phyloP scores from a whole-genome alignment of 2,329 filamentous ascomycete species.

The Cladosporium halotolerans region DNA sequence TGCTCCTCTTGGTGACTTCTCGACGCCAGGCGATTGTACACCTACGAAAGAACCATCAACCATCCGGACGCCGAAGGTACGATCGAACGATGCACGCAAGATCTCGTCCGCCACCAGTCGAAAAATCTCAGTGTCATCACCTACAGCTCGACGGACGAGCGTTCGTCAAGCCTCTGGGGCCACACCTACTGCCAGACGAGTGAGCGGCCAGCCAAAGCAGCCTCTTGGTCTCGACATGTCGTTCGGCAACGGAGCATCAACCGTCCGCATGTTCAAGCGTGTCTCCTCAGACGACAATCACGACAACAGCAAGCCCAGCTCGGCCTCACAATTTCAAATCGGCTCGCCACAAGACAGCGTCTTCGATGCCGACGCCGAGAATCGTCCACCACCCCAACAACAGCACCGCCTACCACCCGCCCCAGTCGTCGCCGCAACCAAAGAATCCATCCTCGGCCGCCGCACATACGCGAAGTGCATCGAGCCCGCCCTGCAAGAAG shows the following conservation, averaged over 20 bases:
- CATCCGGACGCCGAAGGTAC: conserved; percentile 33
- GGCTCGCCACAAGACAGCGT: conserved; percentile 22
- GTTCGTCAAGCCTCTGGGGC: conserved; percentile 30
- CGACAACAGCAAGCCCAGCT: conserved; percentile 10
- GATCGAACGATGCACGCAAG: conserved; percentile 28
- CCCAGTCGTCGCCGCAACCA: conserved; percentile 41
- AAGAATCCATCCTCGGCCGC: conserved; percentile 77
- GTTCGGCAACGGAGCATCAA: conserved; percentile 89
- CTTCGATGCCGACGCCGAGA: conserved; percentile 53
- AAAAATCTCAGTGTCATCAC: conserved; percentile 28
- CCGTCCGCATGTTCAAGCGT: conserved; percentile 82
- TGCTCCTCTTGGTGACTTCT: conserved; percentile 34
- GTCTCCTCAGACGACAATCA: conserved; percentile 51
- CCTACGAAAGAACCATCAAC: conserved; percentile 27
- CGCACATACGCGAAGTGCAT: conserved; percentile 75
- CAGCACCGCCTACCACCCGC: conserved; percentile 11
- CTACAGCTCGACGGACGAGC: conserved; percentile 27
- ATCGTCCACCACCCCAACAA: conserved; percentile 46
- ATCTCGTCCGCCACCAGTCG: conserved; percentile 35
- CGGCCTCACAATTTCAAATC: conserved; percentile 10
- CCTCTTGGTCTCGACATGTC: conserved; percentile 85
- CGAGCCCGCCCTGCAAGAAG: conserved; percentile 76
- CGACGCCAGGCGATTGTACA: conserved; percentile 16
- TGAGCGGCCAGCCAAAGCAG: conserved; percentile 51
- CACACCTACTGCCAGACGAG: conserved; percentile 39